Evolutionary conservation across 768 basidiomycete species (phyloP).

Genomic region (Serendipita sp.): DNA sequence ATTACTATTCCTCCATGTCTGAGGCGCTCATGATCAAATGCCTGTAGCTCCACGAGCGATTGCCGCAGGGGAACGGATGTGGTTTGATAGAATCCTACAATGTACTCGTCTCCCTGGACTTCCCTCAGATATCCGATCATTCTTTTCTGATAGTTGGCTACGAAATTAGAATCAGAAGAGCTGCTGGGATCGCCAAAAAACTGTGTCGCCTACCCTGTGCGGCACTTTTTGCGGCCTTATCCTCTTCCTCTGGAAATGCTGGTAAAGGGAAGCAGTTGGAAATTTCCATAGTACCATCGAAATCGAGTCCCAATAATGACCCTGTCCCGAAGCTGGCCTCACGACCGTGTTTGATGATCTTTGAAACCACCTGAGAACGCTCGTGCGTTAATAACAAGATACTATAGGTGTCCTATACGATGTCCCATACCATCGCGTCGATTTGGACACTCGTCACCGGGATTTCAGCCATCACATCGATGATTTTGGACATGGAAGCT

Average conservation of each 20-base stretch:
- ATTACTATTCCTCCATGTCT: conserved; percentile 74
- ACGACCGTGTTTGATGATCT: conserved; percentile 83
- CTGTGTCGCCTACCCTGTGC: conserved; percentile 28
- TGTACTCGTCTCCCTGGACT: conserved; percentile 78
- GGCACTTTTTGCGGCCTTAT: conserved; percentile 57
- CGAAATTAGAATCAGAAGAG: neutral
- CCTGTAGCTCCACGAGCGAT: conserved; percentile 63
- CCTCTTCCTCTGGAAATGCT: conserved; percentile 54
- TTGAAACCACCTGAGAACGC: conserved; percentile 57
- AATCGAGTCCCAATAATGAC: conserved; percentile 75
- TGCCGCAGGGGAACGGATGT: conserved; percentile 72
- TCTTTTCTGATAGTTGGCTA: conserved; percentile 65
- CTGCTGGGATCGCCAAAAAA: too few relatives aligned
- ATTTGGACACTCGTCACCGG: conserved; percentile 64
- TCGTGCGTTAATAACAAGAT: neutral
- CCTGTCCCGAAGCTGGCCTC: conserved; percentile 64
- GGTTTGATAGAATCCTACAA: conserved; percentile 89
- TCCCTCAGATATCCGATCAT: conserved; percentile 82
- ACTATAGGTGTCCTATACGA: neutral
- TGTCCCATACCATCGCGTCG: conserved; percentile 59
- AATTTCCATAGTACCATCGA: conserved; percentile 80
- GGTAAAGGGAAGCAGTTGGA: conserved; percentile 82
- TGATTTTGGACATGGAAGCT: conserved; percentile 77
- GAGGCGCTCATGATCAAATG: conserved; percentile 69
- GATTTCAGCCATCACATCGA: conserved; percentile 87